phyloP scores from a whole-genome alignment of 1,284 basidiomycete genomes.

The Papiliotrema laurentii region DNA sequence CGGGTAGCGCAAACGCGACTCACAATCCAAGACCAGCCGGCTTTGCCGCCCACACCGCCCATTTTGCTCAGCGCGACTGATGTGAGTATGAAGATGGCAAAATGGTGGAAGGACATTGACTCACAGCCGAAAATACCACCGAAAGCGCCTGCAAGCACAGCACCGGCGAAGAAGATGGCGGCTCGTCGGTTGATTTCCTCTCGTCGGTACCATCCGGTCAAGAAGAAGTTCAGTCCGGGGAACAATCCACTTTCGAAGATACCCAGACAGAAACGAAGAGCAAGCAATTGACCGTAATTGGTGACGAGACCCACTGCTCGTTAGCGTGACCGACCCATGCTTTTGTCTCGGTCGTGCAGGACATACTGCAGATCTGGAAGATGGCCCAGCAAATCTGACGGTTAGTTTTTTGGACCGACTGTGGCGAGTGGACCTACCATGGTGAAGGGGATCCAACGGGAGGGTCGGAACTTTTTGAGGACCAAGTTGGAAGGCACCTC shows the following conservation, averaged over 20 bases:
- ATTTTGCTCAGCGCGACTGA: conserved; percentile 32
- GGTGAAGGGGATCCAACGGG: conserved; percentile 45
- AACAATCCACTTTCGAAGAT: conserved; percentile 44
- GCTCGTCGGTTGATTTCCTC: conserved; percentile 45
- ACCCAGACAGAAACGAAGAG: conserved; percentile 47
- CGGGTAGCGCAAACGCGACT: conserved; percentile 7
- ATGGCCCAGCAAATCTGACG: conserved; percentile 31
- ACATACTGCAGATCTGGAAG: conserved; percentile 43
- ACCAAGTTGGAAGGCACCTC: conserved; percentile 51
- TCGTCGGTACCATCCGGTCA: conserved; percentile 49
- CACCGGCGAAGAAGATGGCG: conserved; percentile 50
- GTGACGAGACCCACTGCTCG: conserved; percentile 46
- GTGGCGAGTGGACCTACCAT: conserved; percentile 13
- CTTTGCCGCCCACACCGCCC: conserved; percentile 47
- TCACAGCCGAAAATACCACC: conserved; percentile 48
- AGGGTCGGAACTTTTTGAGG: conserved; percentile 47
- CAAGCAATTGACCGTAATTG: conserved; percentile 45
- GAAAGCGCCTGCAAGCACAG: conserved; percentile 49
- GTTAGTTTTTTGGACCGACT: neutral
- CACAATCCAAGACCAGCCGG: conserved; percentile 50
- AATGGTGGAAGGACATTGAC: too few species aligned
- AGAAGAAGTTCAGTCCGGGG: conserved; percentile 48
- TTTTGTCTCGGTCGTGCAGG: neutral
- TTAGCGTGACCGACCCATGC: neutral
- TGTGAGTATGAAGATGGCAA: conserved; percentile 6